phyloP scores from a whole-genome alignment of 139 green algal species.

The Auxenochlorella pyrenoidosa region DNA sequence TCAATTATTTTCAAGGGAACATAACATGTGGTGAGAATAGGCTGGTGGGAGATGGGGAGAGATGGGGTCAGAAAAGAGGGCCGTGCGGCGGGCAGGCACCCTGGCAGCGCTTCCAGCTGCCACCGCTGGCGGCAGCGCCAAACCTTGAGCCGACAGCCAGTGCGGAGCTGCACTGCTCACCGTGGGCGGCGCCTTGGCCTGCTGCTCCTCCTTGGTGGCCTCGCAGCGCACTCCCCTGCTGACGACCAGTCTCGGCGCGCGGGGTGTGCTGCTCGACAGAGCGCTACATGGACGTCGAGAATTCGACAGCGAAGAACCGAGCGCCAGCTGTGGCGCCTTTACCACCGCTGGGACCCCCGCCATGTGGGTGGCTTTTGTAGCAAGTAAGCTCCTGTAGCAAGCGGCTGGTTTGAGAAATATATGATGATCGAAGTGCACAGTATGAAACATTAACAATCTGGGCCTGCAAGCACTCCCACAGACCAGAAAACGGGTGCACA shows the following conservation, averaged over 20 bases:
- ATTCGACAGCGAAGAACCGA: background rate
- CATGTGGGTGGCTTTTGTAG: background rate
- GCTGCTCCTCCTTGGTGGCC: background rate
- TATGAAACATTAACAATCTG: too few relatives aligned
- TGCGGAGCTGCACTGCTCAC: background rate
- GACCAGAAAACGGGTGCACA: too few relatives aligned
- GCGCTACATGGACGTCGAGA: background rate
- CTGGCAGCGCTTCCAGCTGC: background rate
- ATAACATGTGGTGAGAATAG: too few relatives aligned
- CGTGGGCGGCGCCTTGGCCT: background rate
- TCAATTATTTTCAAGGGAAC: too few relatives aligned
- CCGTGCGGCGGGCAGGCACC: background rate
- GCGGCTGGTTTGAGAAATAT: too few relatives aligned
- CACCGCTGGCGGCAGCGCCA: background rate
- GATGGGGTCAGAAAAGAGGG: background rate
- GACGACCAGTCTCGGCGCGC: background rate
- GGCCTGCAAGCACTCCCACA: too few relatives aligned
- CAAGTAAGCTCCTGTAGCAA: background rate
- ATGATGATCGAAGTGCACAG: too few relatives aligned
- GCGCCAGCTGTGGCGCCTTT: background rate
- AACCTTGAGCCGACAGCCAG: background rate
- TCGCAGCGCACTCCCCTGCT: background rate
- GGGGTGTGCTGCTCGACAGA: background rate
- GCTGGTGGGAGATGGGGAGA: too few relatives aligned
- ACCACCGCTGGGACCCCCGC: background rate